Conservation (phyloP, 1,284 basidiomycete species). For the Sparassis latifolia region DNA sequence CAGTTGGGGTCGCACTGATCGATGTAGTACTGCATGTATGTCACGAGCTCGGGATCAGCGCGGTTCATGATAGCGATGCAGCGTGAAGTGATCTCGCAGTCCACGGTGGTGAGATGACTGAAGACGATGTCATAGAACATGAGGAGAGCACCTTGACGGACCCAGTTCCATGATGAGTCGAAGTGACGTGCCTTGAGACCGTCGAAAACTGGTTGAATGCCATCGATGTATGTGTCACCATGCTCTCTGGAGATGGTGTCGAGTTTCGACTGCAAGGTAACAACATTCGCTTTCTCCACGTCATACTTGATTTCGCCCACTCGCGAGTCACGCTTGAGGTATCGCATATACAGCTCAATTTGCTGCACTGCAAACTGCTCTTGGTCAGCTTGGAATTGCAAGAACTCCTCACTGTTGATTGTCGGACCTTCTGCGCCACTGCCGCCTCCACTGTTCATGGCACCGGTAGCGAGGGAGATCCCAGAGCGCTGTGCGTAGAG, state of each 20-base stretch:
- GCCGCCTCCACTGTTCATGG: constrained; percentile 54
- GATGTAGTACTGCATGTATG: constrained; percentile 96
- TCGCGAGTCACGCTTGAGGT: constrained; percentile 90
- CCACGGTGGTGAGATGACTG: constrained; percentile 87
- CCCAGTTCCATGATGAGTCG: constrained; percentile 99
- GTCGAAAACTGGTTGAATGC: constrained; percentile 92
- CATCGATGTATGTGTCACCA: constrained; percentile 89
- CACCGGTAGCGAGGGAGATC: constrained; percentile 72
- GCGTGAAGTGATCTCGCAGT: constrained; percentile 92
- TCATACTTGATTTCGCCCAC: constrained; percentile 88
- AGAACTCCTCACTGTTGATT: constrained; percentile 97
- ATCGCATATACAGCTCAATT: constrained; percentile 93
- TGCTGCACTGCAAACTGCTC: constrained; percentile 90
- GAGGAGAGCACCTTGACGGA: constrained; percentile 87
- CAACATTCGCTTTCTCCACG: constrained; percentile 70
- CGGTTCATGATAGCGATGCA: constrained; percentile 98
- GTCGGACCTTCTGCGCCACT: constrained; percentile 69
- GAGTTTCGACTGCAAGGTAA: constrained; percentile 77
- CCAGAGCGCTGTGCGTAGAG: constrained; percentile 85
- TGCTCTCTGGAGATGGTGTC: constrained; percentile 88
- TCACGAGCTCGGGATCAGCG: constrained; percentile 84
- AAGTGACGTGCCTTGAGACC: constrained; percentile 95
- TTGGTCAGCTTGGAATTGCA: constrained; percentile 93
- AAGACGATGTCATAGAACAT: constrained; percentile 99
- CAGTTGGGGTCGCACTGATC: constrained; percentile 76